Percentiles rank a stretch among this genome's conserved stretches.
phyloP scores from a whole-genome alignment of 2,329 filamentous ascomycete genomes.

The Sarocladium oryzae region DNA sequence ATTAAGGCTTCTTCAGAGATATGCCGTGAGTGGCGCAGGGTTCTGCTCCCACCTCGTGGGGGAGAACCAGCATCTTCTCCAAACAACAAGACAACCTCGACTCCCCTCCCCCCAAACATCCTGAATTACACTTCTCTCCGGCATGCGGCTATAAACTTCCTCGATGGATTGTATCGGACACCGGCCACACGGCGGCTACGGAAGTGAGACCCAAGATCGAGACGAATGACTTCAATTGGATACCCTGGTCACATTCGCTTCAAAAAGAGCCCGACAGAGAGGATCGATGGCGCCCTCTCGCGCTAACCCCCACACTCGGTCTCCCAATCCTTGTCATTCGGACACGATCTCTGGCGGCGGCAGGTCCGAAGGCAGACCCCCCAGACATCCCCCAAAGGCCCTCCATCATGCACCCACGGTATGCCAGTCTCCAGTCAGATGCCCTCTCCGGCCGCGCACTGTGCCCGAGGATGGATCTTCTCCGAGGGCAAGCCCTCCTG shows the following conservation, averaged over 20 bases:
- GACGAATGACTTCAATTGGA: not conserved
- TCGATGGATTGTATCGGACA: not conserved
- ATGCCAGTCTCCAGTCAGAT: not conserved
- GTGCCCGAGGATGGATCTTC: not conserved
- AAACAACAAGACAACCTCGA: too few species aligned
- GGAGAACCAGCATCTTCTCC: not conserved
- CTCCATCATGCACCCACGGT: slow-evolving; percentile 1
- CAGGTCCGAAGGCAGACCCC: not conserved
- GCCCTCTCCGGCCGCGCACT: not conserved
- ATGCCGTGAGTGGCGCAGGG: slow-evolving; percentile 4
- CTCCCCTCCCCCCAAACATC: too few species aligned
- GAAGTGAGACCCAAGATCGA: not conserved
- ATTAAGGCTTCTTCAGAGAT: not conserved
- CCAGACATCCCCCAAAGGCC: slow-evolving; percentile 5
- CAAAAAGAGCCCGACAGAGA: not conserved
- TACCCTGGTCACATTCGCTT: not conserved
- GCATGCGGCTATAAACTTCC: too few species aligned
- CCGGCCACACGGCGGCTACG: not conserved
- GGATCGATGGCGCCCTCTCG: slow-evolving; percentile 7
- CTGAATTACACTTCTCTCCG: not conserved
- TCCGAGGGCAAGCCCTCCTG: slow-evolving; percentile 6
- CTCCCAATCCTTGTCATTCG: slow-evolving; percentile 2
- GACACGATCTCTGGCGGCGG: slow-evolving; percentile 1
- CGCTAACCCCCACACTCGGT: slow-evolving; percentile 8
- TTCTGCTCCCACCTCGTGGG: not conserved